These are phyloP conservation scores for Phycomyces nitens DNA, from an alignment of 192 early-diverging fungal species.

Conservation along the genomic window DNA sequence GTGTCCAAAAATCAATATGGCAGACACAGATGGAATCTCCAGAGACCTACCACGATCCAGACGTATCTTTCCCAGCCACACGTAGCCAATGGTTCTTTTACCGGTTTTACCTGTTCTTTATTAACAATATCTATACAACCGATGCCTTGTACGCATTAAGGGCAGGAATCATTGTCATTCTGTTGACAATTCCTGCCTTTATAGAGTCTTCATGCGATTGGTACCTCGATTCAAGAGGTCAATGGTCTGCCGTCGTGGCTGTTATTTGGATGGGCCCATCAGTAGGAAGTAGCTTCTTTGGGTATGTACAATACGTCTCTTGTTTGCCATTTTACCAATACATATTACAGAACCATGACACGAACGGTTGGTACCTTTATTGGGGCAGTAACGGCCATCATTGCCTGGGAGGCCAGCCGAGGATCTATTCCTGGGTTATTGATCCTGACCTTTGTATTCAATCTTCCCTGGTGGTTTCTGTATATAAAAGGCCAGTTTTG, in stretches of 20 bases:
- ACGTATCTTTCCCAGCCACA: constrained; percentile 25
- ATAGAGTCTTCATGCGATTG: constrained; percentile 20
- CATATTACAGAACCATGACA: constrained; percentile 21
- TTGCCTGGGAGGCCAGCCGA: constrained; percentile 32
- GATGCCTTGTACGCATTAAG: constrained; percentile 31
- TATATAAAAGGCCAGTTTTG: constrained; percentile 33
- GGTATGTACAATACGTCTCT: constrained; percentile 1
- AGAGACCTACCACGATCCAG: constrained; percentile 30
- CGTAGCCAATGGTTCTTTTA: constrained; percentile 28
- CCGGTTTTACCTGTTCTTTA: constrained; percentile 13
- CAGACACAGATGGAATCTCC: neutral
- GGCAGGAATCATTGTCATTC: constrained; percentile 25
- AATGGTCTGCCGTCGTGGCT: constrained; percentile 36
- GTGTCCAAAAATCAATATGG: too few species aligned
- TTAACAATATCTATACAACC: constrained; percentile 24
- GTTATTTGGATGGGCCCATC: constrained; percentile 37
- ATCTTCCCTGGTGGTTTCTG: constrained; percentile 31
- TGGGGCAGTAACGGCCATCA: constrained; percentile 25
- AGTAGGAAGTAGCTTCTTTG: constrained; percentile 34
- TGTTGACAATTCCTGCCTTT: constrained; percentile 30
- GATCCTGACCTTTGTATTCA: constrained; percentile 25
- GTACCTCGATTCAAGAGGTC: constrained; percentile 27
- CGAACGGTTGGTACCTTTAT: constrained; percentile 26
- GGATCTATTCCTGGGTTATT: constrained; percentile 13
- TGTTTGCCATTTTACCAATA: neutral